Base-by-base conservation (phyloP, 1,284 basidiomycete genomes). In the Sanghuangporus baumii region DNA sequence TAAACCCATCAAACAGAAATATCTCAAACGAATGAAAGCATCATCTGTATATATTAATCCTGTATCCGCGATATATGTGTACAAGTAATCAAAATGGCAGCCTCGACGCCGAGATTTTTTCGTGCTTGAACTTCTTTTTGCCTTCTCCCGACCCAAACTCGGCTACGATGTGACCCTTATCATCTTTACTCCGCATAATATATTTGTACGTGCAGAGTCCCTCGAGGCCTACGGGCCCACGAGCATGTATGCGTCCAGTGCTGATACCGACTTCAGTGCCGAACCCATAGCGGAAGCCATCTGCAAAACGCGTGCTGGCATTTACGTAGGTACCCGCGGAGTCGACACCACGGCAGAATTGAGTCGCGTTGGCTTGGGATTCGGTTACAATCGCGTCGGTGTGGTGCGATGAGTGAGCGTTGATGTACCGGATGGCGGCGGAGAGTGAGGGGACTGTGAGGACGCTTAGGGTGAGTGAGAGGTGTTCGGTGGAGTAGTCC, bases 201-300 rank as follows among this genome's bases (percentile, higher is more conserved):
- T 96, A 98, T 76, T 97, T 98, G 81, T 98, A 97, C 65, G 89
- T 96, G 54, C 95, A 91, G 66, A 98, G 78, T 1, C 97, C 97
- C 67, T 98, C 95, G 59, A 99, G 78, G 0, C 97, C 97, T 1
- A 99, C 97, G 0, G 97, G 97, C 1, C 97, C 97, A 36, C 97
- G 81, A 2, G 97, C 96, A 71, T 99, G 97, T 60, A 97, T 98
- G 70, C 93, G 89, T 1, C 95, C 95, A 0, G 97, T 99, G 72
- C 89, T 92, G 71, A 99, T 98, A 8, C 97, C 97, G 0, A 99
- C 96, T 75, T 99, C 97, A 1, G 97, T 96, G 1, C 97, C 97
- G 67, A 98, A 93, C 0, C 97, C 97, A 74, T 95, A 99, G 61
- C 97, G 78, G 76, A 96, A 98, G 1, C 97, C 97, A 74, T 99